Evolutionary conservation across 257 asterid species (phyloP).

Genomic region (Haberlea rhodopensis): DNA sequence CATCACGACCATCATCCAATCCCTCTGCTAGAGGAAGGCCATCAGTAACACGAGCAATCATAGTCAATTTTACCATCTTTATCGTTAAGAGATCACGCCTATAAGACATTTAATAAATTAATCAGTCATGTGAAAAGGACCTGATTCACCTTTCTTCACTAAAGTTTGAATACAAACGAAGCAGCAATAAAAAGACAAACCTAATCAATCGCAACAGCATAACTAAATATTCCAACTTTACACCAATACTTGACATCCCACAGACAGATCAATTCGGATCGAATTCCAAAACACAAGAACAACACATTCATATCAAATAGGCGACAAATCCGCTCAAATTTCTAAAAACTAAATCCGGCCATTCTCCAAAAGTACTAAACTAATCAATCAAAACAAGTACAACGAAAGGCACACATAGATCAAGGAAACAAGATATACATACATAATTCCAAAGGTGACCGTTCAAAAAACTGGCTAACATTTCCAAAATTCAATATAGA

Average conservation of each 20-base stretch:
- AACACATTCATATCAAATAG: slow-evolving; percentile 13
- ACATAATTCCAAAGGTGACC: neutral
- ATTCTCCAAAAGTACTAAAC: neutral
- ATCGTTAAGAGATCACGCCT: slow-evolving; percentile 39
- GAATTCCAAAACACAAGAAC: slow-evolving; percentile 3
- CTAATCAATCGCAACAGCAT: slow-evolving; percentile 25
- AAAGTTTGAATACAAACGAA: slow-evolving; percentile 19
- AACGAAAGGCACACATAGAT: neutral
- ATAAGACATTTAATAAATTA: slow-evolving; percentile 15
- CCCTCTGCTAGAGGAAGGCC: slow-evolving; percentile 95
- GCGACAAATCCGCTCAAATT: slow-evolving; percentile 17
- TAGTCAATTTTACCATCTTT: slow-evolving; percentile 86
- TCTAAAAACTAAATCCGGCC: slow-evolving; percentile 14
- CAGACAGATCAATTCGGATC: slow-evolving; percentile 19
- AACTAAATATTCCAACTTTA: slow-evolving; percentile 18
- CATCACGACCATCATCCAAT: slow-evolving; percentile 87
- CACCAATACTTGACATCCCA: slow-evolving; percentile 6
- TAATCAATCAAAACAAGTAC: neutral
- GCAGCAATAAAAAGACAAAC: slow-evolving; percentile 5
- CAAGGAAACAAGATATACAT: neutral
- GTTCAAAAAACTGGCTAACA: neutral
- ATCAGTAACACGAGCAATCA: slow-evolving; percentile 97
- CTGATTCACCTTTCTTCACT: neutral
- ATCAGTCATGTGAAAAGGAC: slow-evolving; percentile 1
- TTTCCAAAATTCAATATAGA: slow-evolving; percentile 1